These are phyloP conservation scores for Gracilaria caudata DNA, from an alignment of 23 red algal genomes.

Conservation along the genomic window DNA sequence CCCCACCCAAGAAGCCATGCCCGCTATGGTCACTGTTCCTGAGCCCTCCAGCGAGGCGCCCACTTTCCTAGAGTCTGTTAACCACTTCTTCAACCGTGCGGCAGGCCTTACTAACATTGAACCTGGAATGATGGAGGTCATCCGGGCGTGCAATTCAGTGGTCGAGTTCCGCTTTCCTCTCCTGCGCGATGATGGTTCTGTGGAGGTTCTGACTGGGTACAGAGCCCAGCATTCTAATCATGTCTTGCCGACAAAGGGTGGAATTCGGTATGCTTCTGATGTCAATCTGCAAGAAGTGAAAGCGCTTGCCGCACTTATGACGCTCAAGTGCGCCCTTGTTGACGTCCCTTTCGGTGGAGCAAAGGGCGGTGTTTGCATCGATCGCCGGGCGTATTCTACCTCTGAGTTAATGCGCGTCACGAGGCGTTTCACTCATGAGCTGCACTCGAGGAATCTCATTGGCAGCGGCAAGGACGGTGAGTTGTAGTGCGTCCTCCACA, in stretches of 20 bases:
- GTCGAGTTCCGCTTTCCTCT: slow-evolving; percentile 89
- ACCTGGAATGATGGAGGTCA: slow-evolving; percentile 76
- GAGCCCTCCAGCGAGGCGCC: not conserved
- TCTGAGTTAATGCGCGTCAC: slow-evolving; percentile 90
- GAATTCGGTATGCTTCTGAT: slow-evolving; percentile 87
- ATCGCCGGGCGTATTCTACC: slow-evolving; percentile 74
- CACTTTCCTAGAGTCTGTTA: slow-evolving; percentile 88
- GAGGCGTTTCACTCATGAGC: slow-evolving; percentile 86
- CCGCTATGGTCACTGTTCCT: not conserved
- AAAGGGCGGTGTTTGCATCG: slow-evolving; percentile 95
- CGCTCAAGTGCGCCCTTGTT: slow-evolving; percentile 96
- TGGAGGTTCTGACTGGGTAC: slow-evolving; percentile 83
- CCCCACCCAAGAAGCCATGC: slow-evolving; percentile 12
- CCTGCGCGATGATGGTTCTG: slow-evolving; percentile 63
- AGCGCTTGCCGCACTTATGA: slow-evolving; percentile 93
- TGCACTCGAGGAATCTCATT: slow-evolving; percentile 91
- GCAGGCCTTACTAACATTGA: slow-evolving; percentile 63
- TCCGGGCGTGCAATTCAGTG: slow-evolving; percentile 75
- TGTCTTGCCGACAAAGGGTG: slow-evolving; percentile 91
- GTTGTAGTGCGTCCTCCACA: not conserved
- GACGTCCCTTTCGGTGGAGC: slow-evolving; percentile 96
- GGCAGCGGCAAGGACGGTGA: slow-evolving; percentile 87
- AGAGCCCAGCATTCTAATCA: slow-evolving; percentile 92
- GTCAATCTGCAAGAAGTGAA: slow-evolving; percentile 95
- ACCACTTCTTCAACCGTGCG: slow-evolving; percentile 82